Evolutionary conservation across 2,329 filamentous ascomycete genomes (phyloP).

Genomic region (Venturia asperata): DNA sequence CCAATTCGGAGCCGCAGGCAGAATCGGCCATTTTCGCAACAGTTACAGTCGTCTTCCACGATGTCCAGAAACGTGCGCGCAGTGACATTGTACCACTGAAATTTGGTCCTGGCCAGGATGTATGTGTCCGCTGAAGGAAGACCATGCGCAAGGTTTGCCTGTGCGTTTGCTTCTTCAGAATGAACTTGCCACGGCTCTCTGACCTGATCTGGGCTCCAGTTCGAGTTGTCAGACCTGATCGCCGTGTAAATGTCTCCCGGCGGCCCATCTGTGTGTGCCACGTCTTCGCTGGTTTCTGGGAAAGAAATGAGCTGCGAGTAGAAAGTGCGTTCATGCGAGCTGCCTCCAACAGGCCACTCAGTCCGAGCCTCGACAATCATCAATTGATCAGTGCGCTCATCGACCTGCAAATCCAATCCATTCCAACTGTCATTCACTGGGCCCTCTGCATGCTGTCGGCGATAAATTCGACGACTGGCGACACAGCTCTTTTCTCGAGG

Average conservation of each 20-base stretch:
- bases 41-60: constrained; percentile 43
- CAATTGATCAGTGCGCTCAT: constrained; percentile 52
- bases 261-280: constrained; percentile 21
- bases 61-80: constrained; percentile 54
- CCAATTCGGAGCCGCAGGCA: constrained; percentile 47
- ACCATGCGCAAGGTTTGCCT: constrained; percentile 34
- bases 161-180: constrained; percentile 38
- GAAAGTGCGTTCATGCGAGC: constrained; percentile 56
- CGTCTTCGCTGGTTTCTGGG: not conserved
- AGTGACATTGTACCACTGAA: constrained; percentile 49
- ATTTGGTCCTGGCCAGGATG: constrained; percentile 47
- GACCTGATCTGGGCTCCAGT: constrained; percentile 32
- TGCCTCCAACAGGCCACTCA: constrained; percentile 55
- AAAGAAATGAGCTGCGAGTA: constrained; percentile 40
- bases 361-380: constrained; percentile 61
- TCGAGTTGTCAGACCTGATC: constrained; percentile 32
- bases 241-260: constrained; percentile 25
- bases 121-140: constrained; percentile 38
- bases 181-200: constrained; percentile 36
- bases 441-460: constrained; percentile 61
- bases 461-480: constrained; percentile 50
- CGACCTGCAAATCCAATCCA: constrained; percentile 53
- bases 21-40: constrained; percentile 28
- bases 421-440: constrained; percentile 70
- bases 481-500: constrained; percentile 38